Evolutionary conservation across 139 green algal species (phyloP), one percentile per base, ranked within the genome.

Genomic region (Mesotaenium endlicherianum): DNA sequence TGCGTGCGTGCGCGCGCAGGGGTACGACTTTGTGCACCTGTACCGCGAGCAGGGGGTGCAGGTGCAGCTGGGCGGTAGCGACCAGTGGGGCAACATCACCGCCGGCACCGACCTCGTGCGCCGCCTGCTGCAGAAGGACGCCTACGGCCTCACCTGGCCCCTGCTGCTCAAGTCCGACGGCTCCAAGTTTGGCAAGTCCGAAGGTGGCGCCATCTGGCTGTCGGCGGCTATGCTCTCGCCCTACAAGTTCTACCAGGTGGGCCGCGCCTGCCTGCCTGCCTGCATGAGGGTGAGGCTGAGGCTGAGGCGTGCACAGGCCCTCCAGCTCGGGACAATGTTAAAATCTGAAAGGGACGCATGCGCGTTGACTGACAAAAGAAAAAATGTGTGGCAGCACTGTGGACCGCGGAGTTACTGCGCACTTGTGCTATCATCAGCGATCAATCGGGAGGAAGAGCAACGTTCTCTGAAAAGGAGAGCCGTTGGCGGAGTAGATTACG

Each of bases 71-170:
- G 95, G 96, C 38, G 96, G 96, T 49, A 95, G 91, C 75, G 96
- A 98, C 90, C 96, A 99, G 89, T 98, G 94, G 96, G 96, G 96
- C 59, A 99, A 99, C 93, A 98, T 98, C 89, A 96, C 91, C 1
- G 94, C 95, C 0, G 93, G 93, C 38, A 97, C 94, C 0, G 95
- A 98, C 75, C 91, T 98, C 43, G 88, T 96, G 30, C 82, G 93
- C 30, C 88, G 89, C 77, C 88, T 97, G 84, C 39, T 2, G 44
- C 2, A 50, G 16, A 14, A 53, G 47, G 3, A 17, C 14, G 88
- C 72, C 30, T 90, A 76, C 40, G 96, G 95, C 26, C 88, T 98
- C 17, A 97, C 93, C 31, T 98, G 98, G 83, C 95, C 95, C 3
- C 88, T 98, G 40, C 92, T 98, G 67, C 88, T 95, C 76, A 47